These are phyloP conservation scores for Penicillium sp. DNA, from an alignment of 2,329 filamentous ascomycete genomes.

Conservation along the genomic window DNA sequence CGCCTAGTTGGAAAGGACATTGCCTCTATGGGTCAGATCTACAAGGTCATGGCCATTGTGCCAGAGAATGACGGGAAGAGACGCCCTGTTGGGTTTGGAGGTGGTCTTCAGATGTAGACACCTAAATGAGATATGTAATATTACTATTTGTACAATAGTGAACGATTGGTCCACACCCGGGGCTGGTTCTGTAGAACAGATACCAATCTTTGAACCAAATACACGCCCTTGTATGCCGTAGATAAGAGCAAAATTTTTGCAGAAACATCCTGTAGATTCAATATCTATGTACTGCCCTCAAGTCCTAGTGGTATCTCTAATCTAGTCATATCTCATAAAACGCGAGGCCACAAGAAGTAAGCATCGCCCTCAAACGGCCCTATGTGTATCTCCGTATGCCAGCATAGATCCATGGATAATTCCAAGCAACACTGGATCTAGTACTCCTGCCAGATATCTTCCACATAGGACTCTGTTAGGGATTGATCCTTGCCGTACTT, in stretches of 20 bases:
- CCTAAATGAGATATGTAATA: not conserved
- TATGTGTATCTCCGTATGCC: not conserved
- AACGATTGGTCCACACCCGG: not conserved
- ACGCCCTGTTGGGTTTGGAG: conserved; percentile 89
- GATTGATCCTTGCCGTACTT: conserved; percentile 71
- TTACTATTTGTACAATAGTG: not conserved
- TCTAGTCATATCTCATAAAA: conserved; percentile 18
- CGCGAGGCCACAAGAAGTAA: not conserved
- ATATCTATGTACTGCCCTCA: not conserved
- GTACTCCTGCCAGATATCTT: conserved; percentile 76
- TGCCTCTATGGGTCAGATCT: conserved; percentile 89
- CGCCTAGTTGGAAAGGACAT: conserved; percentile 80
- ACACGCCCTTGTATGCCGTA: too few species aligned
- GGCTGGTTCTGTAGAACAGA: not conserved
- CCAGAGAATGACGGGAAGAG: conserved; percentile 74
- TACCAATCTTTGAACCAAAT: too few species aligned
- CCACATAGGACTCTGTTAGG: conserved; percentile 80
- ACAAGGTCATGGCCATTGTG: conserved; percentile 89
- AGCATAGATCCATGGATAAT: not conserved
- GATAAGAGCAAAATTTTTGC: not conserved
- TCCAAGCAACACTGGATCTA: conserved; percentile 10
- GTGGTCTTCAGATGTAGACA: conserved; percentile 47
- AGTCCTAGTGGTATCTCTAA: conserved; percentile 15
- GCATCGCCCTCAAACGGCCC: not conserved
- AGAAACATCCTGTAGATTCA: not conserved